These are phyloP conservation scores for Chytridiales sp. DNA, from an alignment of 371 early-diverging fungal genomes.

Conservation along the genomic window DNA sequence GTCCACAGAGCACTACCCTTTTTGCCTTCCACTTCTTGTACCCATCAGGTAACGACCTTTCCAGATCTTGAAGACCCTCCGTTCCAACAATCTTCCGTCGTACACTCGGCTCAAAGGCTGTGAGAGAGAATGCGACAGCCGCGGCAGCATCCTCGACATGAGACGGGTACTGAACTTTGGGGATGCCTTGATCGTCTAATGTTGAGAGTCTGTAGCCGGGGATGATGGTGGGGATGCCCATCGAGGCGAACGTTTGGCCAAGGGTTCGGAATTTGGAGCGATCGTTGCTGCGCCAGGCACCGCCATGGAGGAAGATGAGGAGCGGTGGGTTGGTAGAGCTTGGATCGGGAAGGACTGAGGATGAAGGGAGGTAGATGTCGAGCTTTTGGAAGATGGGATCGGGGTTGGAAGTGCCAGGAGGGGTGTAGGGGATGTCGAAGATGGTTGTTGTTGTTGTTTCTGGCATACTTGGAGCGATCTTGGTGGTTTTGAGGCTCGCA, in stretches of 20 bases:
- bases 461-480: too few relatives aligned
- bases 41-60: too few relatives aligned
- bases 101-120: neutral
- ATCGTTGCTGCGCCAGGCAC: conserved; percentile 81
- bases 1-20: conserved; percentile 60
- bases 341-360: too few relatives aligned
- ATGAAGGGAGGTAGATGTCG: too few relatives aligned
- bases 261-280: conserved; percentile 58
- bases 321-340: too few relatives aligned
- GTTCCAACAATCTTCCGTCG: conserved; percentile 52
- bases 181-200: neutral
- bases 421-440: too few relatives aligned
- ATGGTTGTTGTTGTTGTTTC: too few relatives aligned
- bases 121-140: conserved; percentile 11
- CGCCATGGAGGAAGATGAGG: conserved; percentile 80
- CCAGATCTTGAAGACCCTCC: conserved; percentile 58
- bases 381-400: too few relatives aligned
- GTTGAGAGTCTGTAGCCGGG: conserved; percentile 65
- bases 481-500: too few relatives aligned
- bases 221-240: conserved; percentile 61
- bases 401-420: too few relatives aligned
- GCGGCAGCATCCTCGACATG: conserved; percentile 18
- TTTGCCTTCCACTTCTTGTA: conserved; percentile 7
- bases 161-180: conserved; percentile 19
- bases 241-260: conserved; percentile 44